Evolutionary conservation across 2,329 filamentous ascomycete genomes (phyloP).

Genomic region (Paecilomyces sp.): DNA sequence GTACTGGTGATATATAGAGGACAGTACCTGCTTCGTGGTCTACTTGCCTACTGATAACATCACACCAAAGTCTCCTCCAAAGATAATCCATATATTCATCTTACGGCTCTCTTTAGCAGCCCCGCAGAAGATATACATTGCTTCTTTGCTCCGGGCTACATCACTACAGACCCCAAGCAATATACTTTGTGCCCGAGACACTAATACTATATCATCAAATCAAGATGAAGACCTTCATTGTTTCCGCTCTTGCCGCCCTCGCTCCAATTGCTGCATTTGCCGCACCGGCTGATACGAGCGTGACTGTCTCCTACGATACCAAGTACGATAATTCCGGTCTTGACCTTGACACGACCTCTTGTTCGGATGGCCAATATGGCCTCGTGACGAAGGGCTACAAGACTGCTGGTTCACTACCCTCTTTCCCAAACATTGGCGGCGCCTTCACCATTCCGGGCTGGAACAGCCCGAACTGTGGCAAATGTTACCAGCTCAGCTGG

Average conservation of each 20-base stretch:
- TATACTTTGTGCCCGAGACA: background rate
- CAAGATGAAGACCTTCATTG: slow-evolving; percentile 11
- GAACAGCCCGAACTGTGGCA: slow-evolving; percentile 44
- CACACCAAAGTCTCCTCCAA: background rate
- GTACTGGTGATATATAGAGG: background rate
- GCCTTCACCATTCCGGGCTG: slow-evolving; percentile 41
- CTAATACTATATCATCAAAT: background rate
- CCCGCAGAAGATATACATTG: background rate
- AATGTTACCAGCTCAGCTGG: slow-evolving; percentile 46
- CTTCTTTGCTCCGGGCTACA: background rate
- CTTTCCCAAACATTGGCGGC: slow-evolving; percentile 45
- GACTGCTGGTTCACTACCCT: slow-evolving; percentile 39
- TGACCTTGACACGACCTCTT: slow-evolving; percentile 47
- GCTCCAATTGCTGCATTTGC: background rate
- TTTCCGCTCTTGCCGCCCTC: slow-evolving; percentile 7
- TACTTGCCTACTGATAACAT: background rate
- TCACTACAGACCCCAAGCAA: background rate
- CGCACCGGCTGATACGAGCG: slow-evolving; percentile 8
- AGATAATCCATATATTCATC: background rate
- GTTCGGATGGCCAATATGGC: slow-evolving; percentile 30
- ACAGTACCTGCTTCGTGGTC: background rate
- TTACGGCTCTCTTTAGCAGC: background rate
- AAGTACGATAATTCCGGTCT: slow-evolving; percentile 59
- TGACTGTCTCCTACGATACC: slow-evolving; percentile 61
- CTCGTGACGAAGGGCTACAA: slow-evolving; percentile 23